Conservation (phyloP, 2,329 filamentous ascomycete genomes). For the Aspergillus novofumigatus region DNA sequence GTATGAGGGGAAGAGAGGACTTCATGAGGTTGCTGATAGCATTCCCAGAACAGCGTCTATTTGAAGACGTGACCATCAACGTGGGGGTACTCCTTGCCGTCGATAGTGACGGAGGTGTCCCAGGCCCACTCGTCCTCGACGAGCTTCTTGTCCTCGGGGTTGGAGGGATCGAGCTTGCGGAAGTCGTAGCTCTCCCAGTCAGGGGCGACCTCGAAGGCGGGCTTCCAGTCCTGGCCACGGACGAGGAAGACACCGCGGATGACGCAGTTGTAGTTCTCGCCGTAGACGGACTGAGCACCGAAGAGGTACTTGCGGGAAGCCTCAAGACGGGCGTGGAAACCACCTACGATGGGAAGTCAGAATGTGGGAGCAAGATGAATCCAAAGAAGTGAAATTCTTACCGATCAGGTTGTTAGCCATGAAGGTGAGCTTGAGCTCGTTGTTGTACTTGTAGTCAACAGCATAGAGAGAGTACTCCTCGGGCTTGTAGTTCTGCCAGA, state of each 20-base stretch:
- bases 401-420: conserved; percentile 98
- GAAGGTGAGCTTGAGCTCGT: conserved; percentile 95
- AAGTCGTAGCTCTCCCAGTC: conserved; percentile 97
- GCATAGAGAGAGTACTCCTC: conserved; percentile 96
- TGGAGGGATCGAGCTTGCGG: conserved; percentile 89
- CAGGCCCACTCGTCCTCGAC: conserved; percentile 86
- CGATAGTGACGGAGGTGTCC: conserved; percentile 75
- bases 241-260: conserved; percentile 92
- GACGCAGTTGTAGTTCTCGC: conserved; percentile 80
- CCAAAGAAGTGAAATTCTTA: conserved; percentile 25
- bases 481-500: conserved; percentile 94
- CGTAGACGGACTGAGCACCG: conserved; percentile 84
- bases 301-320: conserved; percentile 97
- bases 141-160: conserved; percentile 77
- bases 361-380: not conserved
- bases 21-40: conserved; percentile 15
- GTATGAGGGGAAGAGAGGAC: conserved; percentile 7
- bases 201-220: conserved; percentile 94
- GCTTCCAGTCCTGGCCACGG: conserved; percentile 79
- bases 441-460: conserved; percentile 97
- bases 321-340: conserved; percentile 97
- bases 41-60: conserved; percentile 53
- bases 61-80: conserved; percentile 98
- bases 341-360: conserved; percentile 48
- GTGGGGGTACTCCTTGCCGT: conserved; percentile 85